Evolutionary conservation across 306 rosid species (phyloP), one percentile per base, ranked within the genome.

Genomic region (Quercus suber): DNA sequence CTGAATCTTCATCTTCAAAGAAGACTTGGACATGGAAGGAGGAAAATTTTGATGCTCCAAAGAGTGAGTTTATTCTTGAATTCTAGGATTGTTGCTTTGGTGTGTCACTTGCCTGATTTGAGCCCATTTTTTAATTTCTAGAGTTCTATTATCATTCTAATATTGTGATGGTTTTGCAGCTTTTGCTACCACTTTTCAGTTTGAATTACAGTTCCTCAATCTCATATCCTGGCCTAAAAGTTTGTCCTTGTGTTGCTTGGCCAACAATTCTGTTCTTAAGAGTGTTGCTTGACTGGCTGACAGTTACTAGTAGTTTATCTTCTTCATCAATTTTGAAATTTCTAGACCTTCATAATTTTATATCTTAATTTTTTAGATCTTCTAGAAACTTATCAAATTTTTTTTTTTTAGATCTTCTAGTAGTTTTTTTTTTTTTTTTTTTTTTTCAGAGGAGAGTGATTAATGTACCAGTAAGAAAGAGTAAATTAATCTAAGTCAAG

Each of bases 1-100:
- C 68, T 33, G 82, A 77, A 68, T 73, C 85, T 68, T 83, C 85
- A 43, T 82, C 81, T 81, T 85, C 88, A 55, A 69, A 79, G 35
- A 69, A 49, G 69, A 43, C 89, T 55, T 89, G 68, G 76, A 82
- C 70, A 53, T 90, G 94, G 99, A 90, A 84, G 73, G 91, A 81
- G 78, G 96, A 93, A 83, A 78, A 88, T 74, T 67, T 60, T 76
- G 96, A 89, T 83, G 98, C 96, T 69, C 98, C 98, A 43, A 83
- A 87, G 76, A 71, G 99, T 95, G 89, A 82, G 97, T 91, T 84
- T 84, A 65, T 60, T 63, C 55, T 77, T 35, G n/a, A 56, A 3
- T 81, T 21, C 55, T n/a, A n/a, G 78, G 51, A 15, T 59, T 28
- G 73, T 75, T 65, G 25, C 43, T 63, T 70, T 52, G 68, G 37